A percentile compares a stretch with the other conserved stretches of the same genome.
These are phyloP conservation scores for Bacidia gigantensis DNA, from an alignment of 495 filamentous ascomycete genomes.

Conservation along the genomic window DNA sequence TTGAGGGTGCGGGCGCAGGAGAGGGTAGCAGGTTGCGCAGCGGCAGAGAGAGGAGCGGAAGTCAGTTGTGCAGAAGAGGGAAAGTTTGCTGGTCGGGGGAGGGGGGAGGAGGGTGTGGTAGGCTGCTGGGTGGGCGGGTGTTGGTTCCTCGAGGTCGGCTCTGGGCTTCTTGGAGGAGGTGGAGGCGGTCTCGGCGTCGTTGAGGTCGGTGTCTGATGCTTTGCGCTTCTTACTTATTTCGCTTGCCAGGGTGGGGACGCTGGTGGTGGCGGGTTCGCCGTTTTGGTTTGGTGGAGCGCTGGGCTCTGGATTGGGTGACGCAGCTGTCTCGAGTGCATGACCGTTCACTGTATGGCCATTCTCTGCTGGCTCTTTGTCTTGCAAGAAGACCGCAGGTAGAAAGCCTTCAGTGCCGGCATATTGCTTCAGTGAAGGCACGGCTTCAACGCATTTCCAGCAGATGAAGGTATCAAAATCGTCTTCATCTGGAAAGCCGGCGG, in stretches of 20 bases:
- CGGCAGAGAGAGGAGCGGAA: constrained; percentile 71
- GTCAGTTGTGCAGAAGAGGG: constrained; percentile 60
- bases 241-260: background rate
- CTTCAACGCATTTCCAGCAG: constrained; percentile 85
- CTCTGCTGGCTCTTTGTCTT: constrained; percentile 6
- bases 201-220: constrained; percentile 44
- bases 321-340: no score
- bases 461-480: constrained; percentile 80
- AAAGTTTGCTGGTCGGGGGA: constrained; percentile 43
- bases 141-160: constrained; percentile 22
- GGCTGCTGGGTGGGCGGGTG: background rate
- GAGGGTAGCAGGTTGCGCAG: constrained; percentile 64
- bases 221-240: constrained; percentile 57
- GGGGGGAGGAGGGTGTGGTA: constrained; percentile 31
- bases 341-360: background rate
- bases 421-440: constrained; percentile 79
- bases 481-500: constrained; percentile 75
- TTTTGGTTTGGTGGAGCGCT: background rate
- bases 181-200: constrained; percentile 23
- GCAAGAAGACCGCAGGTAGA: constrained; percentile 47
- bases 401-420: constrained; percentile 82
- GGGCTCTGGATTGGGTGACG: constrained; percentile 4
- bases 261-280: constrained; percentile 1
- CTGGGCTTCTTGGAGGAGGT: constrained; percentile 43
- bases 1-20: constrained; percentile 52